Evolutionary conservation across 2,329 filamentous ascomycete species (phyloP), one percentile per base, ranked within the genome.

Genomic region (Aspergillus novofumigatus): DNA sequence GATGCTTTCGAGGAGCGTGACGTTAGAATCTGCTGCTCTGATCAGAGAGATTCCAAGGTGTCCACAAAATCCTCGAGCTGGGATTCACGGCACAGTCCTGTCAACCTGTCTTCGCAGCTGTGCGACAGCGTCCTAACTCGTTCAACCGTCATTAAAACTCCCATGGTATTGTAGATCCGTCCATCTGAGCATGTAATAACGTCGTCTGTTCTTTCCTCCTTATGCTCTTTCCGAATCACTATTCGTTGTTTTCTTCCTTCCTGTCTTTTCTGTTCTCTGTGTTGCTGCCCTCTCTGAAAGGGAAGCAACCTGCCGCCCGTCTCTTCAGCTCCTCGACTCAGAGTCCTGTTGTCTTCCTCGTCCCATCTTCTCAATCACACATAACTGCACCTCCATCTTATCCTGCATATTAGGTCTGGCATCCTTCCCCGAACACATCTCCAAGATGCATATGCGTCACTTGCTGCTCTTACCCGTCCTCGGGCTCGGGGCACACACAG

Each of bases 381-480:
- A 50, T 48, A n/a, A 21, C 50, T 49, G 35, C 51, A 25, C 41
- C 54, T 26, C 23, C 51, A 54, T 57, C 35, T 65, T 66, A 67
- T 58, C 51, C 57, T 62, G 56, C 65, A 67, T 67, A 23, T 59
- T 67, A 66, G 48, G 53, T 53, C 44, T 52, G 47, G 59, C 21
- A 49, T 56, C 49, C 28, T 57, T 55, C 49, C 51, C 49, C 51
- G 38, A 41, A 51, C 28, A 35, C 48, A 41, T 25, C 29, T 52
- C 51, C 60, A 65, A 52, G 14, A 71, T 71, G 69, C 64, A 60
- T 52, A 42, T 65, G 44, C 57, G 52, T 55, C 57, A 50, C 25
- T 32, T 65, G 14, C 44, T 65, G 49, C 10, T 50, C 42, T 26
- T 60, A 7, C 58, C 53, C 29, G 49, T 62, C 42, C 44, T 59